These are phyloP conservation scores for Dipteronia dyeriana DNA, from an alignment of 345 rosid species.

Conservation along the genomic window DNA sequence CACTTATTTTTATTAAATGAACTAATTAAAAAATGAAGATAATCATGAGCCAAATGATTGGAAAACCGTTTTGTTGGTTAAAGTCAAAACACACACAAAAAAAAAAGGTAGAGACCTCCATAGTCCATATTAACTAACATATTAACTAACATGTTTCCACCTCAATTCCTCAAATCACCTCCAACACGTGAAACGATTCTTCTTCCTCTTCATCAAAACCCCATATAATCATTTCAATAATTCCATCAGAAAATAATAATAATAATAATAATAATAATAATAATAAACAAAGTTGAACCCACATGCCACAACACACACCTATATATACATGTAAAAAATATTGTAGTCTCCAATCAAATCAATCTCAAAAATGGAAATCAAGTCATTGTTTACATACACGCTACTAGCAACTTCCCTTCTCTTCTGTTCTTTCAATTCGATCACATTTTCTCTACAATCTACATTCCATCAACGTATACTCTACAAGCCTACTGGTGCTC, in stretches of 20 bases:
- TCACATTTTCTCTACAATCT: conserved; percentile 3
- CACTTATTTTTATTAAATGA: background rate
- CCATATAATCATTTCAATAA: background rate
- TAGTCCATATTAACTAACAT: conserved; percentile 24
- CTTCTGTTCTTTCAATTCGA: conserved; percentile 18
- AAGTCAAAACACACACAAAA: background rate
- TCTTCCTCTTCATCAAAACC: conserved; percentile 12
- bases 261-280: too few relatives aligned
- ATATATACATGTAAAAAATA: background rate
- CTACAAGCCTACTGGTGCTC: background rate
- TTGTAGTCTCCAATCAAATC: background rate
- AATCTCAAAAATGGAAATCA: conserved; percentile 10
- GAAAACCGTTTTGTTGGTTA: conserved; percentile 16
- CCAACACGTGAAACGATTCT: conserved; percentile 33
- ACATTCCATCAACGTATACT: conserved; percentile 20
- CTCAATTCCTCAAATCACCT: conserved; percentile 30
- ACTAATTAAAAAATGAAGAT: background rate
- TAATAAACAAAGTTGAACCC: too few relatives aligned
- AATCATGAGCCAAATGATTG: conserved; percentile 10
- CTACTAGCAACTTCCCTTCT: conserved; percentile 28
- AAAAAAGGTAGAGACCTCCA: background rate
- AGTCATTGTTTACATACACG: conserved; percentile 16
- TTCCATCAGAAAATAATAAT: too few relatives aligned
- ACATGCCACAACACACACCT: too few relatives aligned
- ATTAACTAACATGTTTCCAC: conserved; percentile 32